A percentile compares a stretch with the other conserved stretches of the same genome.
These are phyloP conservation scores for Tilletia horrida DNA, from an alignment of 1,284 basidiomycete species.

Conservation along the genomic window DNA sequence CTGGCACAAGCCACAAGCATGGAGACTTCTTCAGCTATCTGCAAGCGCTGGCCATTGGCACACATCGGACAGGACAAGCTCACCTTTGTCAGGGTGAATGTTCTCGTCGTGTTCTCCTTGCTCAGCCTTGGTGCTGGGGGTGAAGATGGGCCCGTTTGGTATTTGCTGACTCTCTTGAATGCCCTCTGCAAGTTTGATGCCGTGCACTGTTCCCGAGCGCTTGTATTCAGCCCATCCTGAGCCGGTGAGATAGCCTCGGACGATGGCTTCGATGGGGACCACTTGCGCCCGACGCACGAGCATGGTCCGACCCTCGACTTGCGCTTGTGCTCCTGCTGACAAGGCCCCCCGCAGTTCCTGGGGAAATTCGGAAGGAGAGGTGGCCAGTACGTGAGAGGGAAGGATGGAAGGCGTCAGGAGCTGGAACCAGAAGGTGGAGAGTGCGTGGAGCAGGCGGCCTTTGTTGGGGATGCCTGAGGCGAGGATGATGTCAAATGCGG, in stretches of 20 bases:
- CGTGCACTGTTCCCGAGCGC: slow-evolving; percentile 81
- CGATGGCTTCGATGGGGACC: slow-evolving; percentile 92
- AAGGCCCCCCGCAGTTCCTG: slow-evolving; percentile 24
- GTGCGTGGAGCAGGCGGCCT: slow-evolving; percentile 80
- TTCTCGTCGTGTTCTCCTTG: slow-evolving; percentile 95
- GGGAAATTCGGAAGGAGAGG: slow-evolving; percentile 40
- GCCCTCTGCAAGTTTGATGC: slow-evolving; percentile 71
- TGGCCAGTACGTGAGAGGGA: slow-evolving; percentile 49
- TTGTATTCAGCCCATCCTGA: slow-evolving; percentile 95
- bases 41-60: neutral
- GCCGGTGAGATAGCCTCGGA: slow-evolving; percentile 93
- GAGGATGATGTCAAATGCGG: slow-evolving; percentile 82
- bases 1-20: slow-evolving; percentile 14
- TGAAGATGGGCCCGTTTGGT: slow-evolving; percentile 70
- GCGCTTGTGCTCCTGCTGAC: slow-evolving; percentile 39
- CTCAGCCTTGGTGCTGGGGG: slow-evolving; percentile 95
- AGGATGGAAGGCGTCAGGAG: slow-evolving; percentile 59
- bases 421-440: slow-evolving; percentile 94
- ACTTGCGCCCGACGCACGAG: slow-evolving; percentile 86
- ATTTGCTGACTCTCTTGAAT: slow-evolving; percentile 75
- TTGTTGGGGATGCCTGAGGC: slow-evolving; percentile 82
- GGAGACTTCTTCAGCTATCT: too few relatives aligned
- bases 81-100: slow-evolving; percentile 85
- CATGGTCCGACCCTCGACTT: slow-evolving; percentile 82
- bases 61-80: slow-evolving; percentile 19